A percentile compares a stretch with the other conserved stretches of the same genome.
phyloP scores from a whole-genome alignment of 768 basidiomycete genomes.

The Clathrus columnatus region DNA sequence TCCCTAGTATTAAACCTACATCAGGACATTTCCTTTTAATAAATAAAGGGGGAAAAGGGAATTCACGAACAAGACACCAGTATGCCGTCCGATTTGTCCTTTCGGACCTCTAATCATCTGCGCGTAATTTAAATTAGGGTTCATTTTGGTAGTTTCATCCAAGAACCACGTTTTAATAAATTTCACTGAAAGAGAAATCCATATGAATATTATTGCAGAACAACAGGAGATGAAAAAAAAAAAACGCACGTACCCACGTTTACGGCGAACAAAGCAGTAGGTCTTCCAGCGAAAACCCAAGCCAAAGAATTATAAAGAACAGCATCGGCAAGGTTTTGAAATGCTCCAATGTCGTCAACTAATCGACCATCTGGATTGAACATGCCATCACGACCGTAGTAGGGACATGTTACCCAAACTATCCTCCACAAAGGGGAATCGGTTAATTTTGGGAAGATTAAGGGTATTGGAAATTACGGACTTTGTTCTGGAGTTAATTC shows the following conservation, averaged over 20 bases:
- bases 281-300: conserved; percentile 36
- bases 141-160: conserved; percentile 49
- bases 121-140: conserved; percentile 52
- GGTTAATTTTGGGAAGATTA: background rate
- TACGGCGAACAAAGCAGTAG: conserved; percentile 29
- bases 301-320: conserved; percentile 55
- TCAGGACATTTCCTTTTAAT: background rate
- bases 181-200: conserved; percentile 16
- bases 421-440: conserved; percentile 2
- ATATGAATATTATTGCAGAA: background rate
- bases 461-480: conserved; percentile 15
- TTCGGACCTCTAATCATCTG: conserved; percentile 32
- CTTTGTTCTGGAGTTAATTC: conserved; percentile 44
- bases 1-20: background rate
- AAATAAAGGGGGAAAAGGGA: conserved; percentile 11
- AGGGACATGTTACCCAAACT: conserved; percentile 56
- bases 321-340: conserved; percentile 48
- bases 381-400: conserved; percentile 44
- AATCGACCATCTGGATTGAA: conserved; percentile 57
- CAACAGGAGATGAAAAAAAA: background rate
- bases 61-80: conserved; percentile 21
- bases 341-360: conserved; percentile 46
- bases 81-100: conserved; percentile 17
- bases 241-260: conserved; percentile 21
- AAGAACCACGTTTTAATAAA: conserved; percentile 55